Conservation (phyloP, 179 eudicot genomes). For the Patellifolia procumbens region DNA sequence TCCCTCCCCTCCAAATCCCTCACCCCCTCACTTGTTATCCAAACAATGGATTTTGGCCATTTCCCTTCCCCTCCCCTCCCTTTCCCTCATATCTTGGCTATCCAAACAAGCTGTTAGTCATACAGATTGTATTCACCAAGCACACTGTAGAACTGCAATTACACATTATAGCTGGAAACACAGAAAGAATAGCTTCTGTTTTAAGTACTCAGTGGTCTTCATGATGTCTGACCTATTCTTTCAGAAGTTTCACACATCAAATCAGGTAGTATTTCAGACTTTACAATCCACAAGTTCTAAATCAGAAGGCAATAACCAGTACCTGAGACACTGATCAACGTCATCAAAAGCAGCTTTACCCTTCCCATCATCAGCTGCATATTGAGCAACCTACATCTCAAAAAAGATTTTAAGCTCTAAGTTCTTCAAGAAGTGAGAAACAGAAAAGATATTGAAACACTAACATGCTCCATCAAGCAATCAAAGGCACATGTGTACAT, state of each 20-base stretch:
- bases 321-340: slow-evolving; percentile 92
- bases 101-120: no score
- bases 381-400: slow-evolving; percentile 78
- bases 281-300: background rate
- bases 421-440: background rate
- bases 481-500: slow-evolving; percentile 1
- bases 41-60: no score
- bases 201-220: no score
- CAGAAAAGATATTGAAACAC: background rate
- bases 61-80: no score
- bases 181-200: background rate
- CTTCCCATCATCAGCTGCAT: slow-evolving; percentile 73
- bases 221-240: background rate
- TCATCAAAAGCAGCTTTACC: slow-evolving; percentile 62
- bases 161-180: background rate
- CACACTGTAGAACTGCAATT: background rate
- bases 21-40: no score
- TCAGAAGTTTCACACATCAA: background rate
- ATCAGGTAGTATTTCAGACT: background rate
- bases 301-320: slow-evolving; percentile 14
- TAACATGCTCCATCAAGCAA: slow-evolving; percentile 2
- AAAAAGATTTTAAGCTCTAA: slow-evolving; percentile 19
- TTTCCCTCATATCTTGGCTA: no score
- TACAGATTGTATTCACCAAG: background rate
- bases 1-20: no score